Evolutionary conservation across 192 early-diverging fungal species (phyloP).

Genomic region (Endogone sp.): DNA sequence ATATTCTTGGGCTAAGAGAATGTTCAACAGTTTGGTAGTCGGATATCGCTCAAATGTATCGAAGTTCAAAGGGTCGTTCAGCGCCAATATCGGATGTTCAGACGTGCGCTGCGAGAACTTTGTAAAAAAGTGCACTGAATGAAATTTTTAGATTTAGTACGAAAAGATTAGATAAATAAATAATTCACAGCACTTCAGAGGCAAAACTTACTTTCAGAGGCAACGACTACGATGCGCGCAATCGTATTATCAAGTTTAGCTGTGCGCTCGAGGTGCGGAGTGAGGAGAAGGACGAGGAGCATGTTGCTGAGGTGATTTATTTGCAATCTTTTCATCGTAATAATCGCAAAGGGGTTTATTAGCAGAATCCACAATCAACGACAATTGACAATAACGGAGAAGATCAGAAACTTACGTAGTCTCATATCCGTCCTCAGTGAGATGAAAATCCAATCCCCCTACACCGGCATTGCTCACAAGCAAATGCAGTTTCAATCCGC

Average conservation of each 20-base stretch:
- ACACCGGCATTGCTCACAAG: conserved; percentile 50
- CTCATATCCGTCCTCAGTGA: conserved; percentile 16
- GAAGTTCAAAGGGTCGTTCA: conserved; percentile 6
- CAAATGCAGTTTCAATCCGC: conserved; percentile 30
- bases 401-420: conserved; percentile 10
- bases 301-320: conserved; percentile 20
- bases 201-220: conserved; percentile 17
- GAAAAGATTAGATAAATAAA: too few species aligned
- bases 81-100: conserved; percentile 11
- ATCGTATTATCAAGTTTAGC: background rate
- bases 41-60: conserved; percentile 2
- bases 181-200: background rate
- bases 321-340: background rate
- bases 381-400: too few species aligned
- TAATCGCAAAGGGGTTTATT: background rate
- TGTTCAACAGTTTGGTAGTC: conserved; percentile 18
- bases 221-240: conserved; percentile 19
- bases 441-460: background rate
- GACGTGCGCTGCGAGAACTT: conserved; percentile 4
- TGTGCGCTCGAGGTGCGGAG: conserved; percentile 15
- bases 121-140: conserved; percentile 15
- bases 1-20: conserved; percentile 15
- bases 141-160: background rate
- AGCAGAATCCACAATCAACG: too few species aligned
- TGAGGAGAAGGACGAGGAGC: conserved; percentile 14